Percentiles rank a stretch among this genome's conserved stretches.
phyloP scores from a whole-genome alignment of 441 rosid species.

The Mallotus repandus region DNA sequence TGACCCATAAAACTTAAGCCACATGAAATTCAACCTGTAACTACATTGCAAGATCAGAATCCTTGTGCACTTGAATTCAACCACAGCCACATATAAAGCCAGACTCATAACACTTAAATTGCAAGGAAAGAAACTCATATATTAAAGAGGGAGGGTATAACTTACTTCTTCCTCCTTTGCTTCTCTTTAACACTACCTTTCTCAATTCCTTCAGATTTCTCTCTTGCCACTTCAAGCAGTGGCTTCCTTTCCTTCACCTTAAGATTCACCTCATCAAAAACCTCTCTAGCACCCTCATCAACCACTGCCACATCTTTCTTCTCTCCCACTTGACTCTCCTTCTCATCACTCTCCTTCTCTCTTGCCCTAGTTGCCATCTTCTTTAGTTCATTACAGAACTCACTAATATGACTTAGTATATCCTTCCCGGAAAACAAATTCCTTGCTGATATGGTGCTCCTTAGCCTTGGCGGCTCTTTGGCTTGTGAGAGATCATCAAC shows the following conservation, averaged over 20 bases:
- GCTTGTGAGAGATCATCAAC: slow-evolving; percentile 25
- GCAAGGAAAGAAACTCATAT: not conserved
- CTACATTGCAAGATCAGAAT: too few species aligned
- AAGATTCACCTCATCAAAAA: slow-evolving; percentile 32
- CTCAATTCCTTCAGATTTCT: slow-evolving; percentile 34
- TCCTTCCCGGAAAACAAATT: slow-evolving; percentile 76
- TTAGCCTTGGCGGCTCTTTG: slow-evolving; percentile 49
- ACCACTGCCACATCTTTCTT: slow-evolving; percentile 16
- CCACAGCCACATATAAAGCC: not conserved
- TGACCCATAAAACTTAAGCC: too few species aligned
- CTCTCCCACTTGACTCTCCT: slow-evolving; percentile 34
- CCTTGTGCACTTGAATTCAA: not conserved
- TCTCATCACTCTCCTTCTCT: slow-evolving; percentile 51
- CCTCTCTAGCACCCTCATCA: slow-evolving; percentile 32
- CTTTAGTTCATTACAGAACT: slow-evolving; percentile 80
- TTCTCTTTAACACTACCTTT: slow-evolving; percentile 47
- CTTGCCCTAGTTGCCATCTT: slow-evolving; percentile 64
- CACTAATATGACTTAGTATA: slow-evolving; percentile 69
- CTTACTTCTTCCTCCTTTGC: slow-evolving; percentile 51
- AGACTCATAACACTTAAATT: not conserved
- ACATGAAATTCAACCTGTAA: too few species aligned
- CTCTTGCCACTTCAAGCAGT: slow-evolving; percentile 43
- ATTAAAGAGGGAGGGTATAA: not conserved
- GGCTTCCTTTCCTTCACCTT: slow-evolving; percentile 61
- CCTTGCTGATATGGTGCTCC: slow-evolving; percentile 72